Conservation (phyloP, 2,329 filamentous ascomycete genomes). For the Colletotrichum cordylinicola region DNA sequence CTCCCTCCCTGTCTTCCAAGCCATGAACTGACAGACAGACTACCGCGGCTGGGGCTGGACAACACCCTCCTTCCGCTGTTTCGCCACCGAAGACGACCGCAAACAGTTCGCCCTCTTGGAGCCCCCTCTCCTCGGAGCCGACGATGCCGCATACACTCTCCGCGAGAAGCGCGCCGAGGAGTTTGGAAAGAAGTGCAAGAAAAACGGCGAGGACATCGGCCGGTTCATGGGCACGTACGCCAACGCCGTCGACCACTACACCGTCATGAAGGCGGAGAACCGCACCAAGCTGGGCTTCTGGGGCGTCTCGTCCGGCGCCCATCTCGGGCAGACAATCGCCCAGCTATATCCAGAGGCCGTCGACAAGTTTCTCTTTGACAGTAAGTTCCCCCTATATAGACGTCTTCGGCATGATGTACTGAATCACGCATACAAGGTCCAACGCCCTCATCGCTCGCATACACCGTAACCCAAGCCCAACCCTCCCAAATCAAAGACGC, state of each 20-base stretch:
- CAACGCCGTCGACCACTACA: constrained; percentile 3
- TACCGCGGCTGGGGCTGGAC: background rate
- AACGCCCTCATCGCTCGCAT: background rate
- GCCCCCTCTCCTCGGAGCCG: background rate
- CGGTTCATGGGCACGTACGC: constrained; percentile 8
- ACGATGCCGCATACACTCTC: background rate
- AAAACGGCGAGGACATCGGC: background rate
- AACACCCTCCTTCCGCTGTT: background rate
- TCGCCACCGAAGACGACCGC: background rate
- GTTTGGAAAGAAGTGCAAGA: background rate
- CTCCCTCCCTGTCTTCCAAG: background rate
- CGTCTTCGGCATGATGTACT: fast-evolving
- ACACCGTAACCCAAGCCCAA: background rate
- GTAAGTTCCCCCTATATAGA: background rate
- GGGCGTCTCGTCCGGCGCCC: background rate
- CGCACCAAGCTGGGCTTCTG: constrained; percentile 7
- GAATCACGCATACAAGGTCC: background rate
- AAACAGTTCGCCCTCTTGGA: background rate
- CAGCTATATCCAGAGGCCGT: background rate
- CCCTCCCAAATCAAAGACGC: background rate
- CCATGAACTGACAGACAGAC: background rate
- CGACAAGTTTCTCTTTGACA: constrained; percentile 7
- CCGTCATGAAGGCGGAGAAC: constrained; percentile 5
- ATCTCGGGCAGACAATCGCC: background rate
- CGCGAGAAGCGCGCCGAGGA: background rate